These are phyloP conservation scores for Phyllosticta citribraziliensis DNA, from an alignment of 2,329 filamentous ascomycete species.

Conservation along the genomic window DNA sequence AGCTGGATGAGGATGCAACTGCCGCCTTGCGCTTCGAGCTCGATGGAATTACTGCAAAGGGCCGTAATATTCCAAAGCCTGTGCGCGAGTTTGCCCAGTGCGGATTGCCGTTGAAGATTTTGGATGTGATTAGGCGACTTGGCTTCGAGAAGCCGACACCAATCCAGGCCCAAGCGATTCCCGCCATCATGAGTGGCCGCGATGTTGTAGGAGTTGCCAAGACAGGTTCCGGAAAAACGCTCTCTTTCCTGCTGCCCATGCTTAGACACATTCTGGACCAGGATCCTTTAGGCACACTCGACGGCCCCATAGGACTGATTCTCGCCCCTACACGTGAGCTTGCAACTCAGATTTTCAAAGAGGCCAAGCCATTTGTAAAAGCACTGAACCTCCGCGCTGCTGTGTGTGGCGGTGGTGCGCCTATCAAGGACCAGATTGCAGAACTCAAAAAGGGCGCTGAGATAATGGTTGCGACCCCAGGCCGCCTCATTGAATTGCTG, in stretches of 20 bases:
- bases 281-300: constrained; percentile 65
- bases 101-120: constrained; percentile 73
- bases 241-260: constrained; percentile 93
- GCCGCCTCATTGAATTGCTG: constrained; percentile 89
- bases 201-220: constrained; percentile 96
- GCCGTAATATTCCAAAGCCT: constrained; percentile 76
- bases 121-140: constrained; percentile 73
- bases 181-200: constrained; percentile 88
- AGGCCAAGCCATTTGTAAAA: constrained; percentile 90
- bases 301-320: constrained; percentile 80
- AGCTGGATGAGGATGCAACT: constrained; percentile 77
- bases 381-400: constrained; percentile 76
- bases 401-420: constrained; percentile 88
- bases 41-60: constrained; percentile 80
- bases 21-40: constrained; percentile 74
- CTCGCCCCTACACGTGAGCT: constrained; percentile 93
- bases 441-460: constrained; percentile 92
- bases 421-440: constrained; percentile 95
- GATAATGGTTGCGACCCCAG: constrained; percentile 85
- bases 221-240: constrained; percentile 94
- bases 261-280: constrained; percentile 98
- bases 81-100: constrained; percentile 97
- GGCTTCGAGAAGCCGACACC: constrained; percentile 84
- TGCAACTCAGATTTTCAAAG: constrained; percentile 84
- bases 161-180: constrained; percentile 91